Evolutionary conservation across 139 green algal species (phyloP), one percentile per base, ranked within the genome.

Genomic region (Deuterostichococcus epilithicus): DNA sequence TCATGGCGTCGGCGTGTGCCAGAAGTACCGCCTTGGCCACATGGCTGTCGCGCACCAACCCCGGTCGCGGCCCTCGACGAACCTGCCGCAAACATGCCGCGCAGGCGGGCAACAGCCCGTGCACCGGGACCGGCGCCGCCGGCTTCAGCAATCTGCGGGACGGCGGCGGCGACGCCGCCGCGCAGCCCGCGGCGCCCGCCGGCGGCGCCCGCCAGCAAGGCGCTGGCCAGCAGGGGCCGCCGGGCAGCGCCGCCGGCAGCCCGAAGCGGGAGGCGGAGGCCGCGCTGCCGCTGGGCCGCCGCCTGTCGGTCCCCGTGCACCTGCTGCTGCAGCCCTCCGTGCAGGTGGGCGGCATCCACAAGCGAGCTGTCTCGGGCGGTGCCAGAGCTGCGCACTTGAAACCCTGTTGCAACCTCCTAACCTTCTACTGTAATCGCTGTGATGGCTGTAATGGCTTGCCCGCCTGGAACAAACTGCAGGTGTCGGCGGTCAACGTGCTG

Each of bases 251-350:
- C 4, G 58, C 32, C 52, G 25, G 63, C 20, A n/a, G 5, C 8
- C 22, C 23, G 3, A 18, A 59, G 6, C 20, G 44, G 67, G 30
- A 35, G 5, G 26, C 37, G 4, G 38, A 39, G 70, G 70, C 3
- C 26, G 60, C 13, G 39, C 59, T 38, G 60, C 39, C 68, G 25
- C 68, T 82, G 33, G 81, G 81, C 22, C 81, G 81, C 33, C 58
- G 76, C 37, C 39, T 60, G 0, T 39, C 60, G 44, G 34, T 85
- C 33, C 68, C 73, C 5, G 10, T 82, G 30, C 52, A 78, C 39
- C 52, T 78, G n/a, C 81, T 72, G 1, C 34, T 85, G 30, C 76
- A 82, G 76, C 81, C 81, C 1, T 85, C 76, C 10, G 25, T 82
- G 35, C 76, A 85, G 81, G 59, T 82, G 13, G 47, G 22, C 34